Percentiles rank a stretch among this genome's conserved stretches.
These are phyloP conservation scores for Botrytis pseudocinerea DNA, from an alignment of 2,329 filamentous ascomycete genomes.

Conservation along the genomic window DNA sequence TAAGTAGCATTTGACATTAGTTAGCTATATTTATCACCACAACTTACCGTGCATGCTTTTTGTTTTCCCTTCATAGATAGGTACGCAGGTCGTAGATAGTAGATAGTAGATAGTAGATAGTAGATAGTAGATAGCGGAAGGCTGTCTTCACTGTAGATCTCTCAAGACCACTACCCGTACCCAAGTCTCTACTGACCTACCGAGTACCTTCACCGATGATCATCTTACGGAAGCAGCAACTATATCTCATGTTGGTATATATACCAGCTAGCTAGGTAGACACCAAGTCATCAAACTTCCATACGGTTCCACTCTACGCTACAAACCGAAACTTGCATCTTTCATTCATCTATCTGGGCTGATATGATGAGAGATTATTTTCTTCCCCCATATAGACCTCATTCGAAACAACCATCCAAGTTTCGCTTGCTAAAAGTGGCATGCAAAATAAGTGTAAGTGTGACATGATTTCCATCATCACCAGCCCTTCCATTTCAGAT, in stretches of 20 bases:
- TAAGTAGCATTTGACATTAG: too few relatives aligned
- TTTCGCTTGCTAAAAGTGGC: constrained; percentile 9
- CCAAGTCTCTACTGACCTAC: too few relatives aligned
- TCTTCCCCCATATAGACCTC: neutral
- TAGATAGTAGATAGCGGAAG: too few relatives aligned
- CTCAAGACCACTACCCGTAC: too few relatives aligned
- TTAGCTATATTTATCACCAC: too few relatives aligned
- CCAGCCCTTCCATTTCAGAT: constrained; percentile 8
- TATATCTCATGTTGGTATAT: neutral
- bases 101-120: too few relatives aligned
- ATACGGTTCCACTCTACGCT: neutral
- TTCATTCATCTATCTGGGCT: too few relatives aligned
- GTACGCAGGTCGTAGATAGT: too few relatives aligned
- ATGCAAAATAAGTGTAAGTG: neutral
- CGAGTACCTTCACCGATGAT: neutral
- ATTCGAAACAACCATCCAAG: neutral
- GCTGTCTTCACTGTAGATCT: neutral
- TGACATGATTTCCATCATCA: constrained; percentile 10
- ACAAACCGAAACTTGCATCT: too few relatives aligned
- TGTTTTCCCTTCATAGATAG: neutral
- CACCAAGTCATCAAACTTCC: neutral
- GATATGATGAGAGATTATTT: too few relatives aligned
- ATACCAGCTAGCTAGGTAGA: too few relatives aligned
- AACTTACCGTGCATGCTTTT: too few relatives aligned
- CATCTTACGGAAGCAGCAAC: neutral